Base-by-base conservation (phyloP, 2,329 filamentous ascomycete genomes). In the Ascochyta rabiei region DNA sequence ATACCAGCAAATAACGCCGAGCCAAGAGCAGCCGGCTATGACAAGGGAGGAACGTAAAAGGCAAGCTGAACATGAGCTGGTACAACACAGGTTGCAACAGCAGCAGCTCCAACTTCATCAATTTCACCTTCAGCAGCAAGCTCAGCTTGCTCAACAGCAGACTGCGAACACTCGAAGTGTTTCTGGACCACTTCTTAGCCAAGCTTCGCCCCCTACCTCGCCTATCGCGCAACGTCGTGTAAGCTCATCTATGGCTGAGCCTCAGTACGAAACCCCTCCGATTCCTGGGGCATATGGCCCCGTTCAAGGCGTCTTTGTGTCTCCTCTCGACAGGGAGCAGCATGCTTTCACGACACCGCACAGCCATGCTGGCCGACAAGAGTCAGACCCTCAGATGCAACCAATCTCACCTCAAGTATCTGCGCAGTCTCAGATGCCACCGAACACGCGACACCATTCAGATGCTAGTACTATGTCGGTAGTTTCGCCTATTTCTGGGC, bases 271-370 rank as follows among this genome's bases (percentile, higher is more conserved):
- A 16, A 72, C 71, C 4, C 71, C 71, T 43, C 67, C 67, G 15
- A 74, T 75, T 43, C 72, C 72, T 28, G 69, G 68, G 18, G 71
- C 72, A 10, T 75, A 75, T 39, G 68, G 45, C 26, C 71, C 66
- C 43, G 72, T 73, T 6, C 65, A 62, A 38, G 68, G 71, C 19
- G 67, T 68, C 4, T 74, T 68, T 30, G 55, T 67, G 15, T 69
- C 70, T 31, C 66, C 70, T 21, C 46, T 52, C 13, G 60, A 63
- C 12, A 52, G 56, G 28, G 57, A 56, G 21, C 60, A 61, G 26
- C 57, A 61, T 10, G 49, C 60, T 21, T 57, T 51, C n/a, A 39
- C 57, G 12, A 30, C 58, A 49, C 53, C 63, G 13, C 53, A 56
- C 8, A 33, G 50, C 26, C 60, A 67, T 6, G 57, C 58, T 30